A percentile compares a stretch with the other conserved stretches of the same genome.
These are phyloP conservation scores for Acanthamoeba royreba DNA, from an alignment of 208 protist species.

Conservation along the genomic window DNA sequence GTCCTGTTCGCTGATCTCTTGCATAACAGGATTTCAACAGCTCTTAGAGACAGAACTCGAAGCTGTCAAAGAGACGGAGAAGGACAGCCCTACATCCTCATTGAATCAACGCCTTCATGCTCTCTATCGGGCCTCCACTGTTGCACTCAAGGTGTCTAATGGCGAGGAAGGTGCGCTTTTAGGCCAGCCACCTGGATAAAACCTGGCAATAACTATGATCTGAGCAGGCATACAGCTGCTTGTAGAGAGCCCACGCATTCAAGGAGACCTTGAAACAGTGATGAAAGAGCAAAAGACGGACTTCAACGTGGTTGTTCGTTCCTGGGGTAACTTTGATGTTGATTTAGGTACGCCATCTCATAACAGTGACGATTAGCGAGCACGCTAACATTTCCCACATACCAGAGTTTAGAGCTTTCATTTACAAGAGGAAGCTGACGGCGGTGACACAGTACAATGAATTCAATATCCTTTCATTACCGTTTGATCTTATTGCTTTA, in stretches of 20 bases:
- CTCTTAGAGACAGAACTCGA: not conserved
- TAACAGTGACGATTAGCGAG: too few relatives aligned
- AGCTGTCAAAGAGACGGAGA: not conserved
- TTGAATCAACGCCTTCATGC: slow-evolving; percentile 35
- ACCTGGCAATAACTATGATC: too few relatives aligned
- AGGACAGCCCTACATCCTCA: not conserved
- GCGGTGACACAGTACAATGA: slow-evolving; percentile 51
- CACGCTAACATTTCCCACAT: not conserved
- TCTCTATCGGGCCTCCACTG: slow-evolving; percentile 36
- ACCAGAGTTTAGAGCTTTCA: slow-evolving; percentile 45
- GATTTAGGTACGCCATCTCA: not conserved
- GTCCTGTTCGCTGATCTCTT: too few relatives aligned
- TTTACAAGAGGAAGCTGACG: slow-evolving; percentile 49
- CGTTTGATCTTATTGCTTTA: not conserved
- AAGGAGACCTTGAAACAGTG: slow-evolving; percentile 14
- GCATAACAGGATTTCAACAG: not conserved
- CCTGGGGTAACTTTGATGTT: slow-evolving; percentile 1
- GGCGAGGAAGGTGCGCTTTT: not conserved
- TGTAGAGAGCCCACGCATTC: slow-evolving; percentile 38
- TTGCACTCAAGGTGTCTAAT: not conserved
- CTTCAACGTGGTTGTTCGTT: slow-evolving; percentile 13
- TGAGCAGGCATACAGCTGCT: slow-evolving; percentile 38
- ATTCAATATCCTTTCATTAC: not conserved
- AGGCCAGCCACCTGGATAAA: too few relatives aligned
- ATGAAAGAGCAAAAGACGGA: not conserved